A percentile compares a stretch with the other conserved stretches of the same genome.
These are phyloP conservation scores for Excoecaria agallocha DNA, from an alignment of 345 rosid species.

Conservation along the genomic window DNA sequence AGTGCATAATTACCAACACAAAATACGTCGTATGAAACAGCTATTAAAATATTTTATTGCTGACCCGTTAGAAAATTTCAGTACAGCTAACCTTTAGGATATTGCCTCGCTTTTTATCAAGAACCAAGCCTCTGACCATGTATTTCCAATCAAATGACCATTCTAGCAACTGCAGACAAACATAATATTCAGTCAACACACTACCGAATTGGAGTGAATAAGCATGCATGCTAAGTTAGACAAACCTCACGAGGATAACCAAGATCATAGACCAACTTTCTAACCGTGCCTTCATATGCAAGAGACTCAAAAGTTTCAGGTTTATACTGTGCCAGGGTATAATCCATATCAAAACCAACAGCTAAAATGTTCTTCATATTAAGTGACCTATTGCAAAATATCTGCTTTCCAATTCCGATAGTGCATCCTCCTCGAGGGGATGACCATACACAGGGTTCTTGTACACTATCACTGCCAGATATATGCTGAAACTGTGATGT, in stretches of 20 bases:
- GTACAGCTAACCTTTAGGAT: slow-evolving; percentile 65
- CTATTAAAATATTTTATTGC: too few relatives aligned
- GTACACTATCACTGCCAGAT: slow-evolving; percentile 32
- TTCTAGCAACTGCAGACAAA: slow-evolving; percentile 52
- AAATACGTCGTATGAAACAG: background rate
- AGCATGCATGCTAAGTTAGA: slow-evolving; percentile 2
- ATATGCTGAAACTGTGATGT: slow-evolving; percentile 29
- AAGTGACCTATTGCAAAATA: slow-evolving; percentile 91
- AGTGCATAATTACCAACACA: slow-evolving; percentile 18
- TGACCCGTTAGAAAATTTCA: background rate
- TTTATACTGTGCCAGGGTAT: slow-evolving; percentile 94
- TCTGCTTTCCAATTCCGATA: slow-evolving; percentile 64
- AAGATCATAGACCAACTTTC: slow-evolving; percentile 79
- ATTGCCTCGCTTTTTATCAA: slow-evolving; percentile 96
- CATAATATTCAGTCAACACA: slow-evolving; percentile 12
- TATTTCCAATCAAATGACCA: slow-evolving; percentile 93
- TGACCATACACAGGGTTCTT: slow-evolving; percentile 58
- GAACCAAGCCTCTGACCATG: slow-evolving; percentile 97
- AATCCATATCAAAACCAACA: slow-evolving; percentile 98
- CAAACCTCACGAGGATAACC: slow-evolving; percentile 91
- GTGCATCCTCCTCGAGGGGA: slow-evolving; percentile 58
- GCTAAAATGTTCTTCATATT: slow-evolving; percentile 92
- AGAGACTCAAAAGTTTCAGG: slow-evolving; percentile 95
- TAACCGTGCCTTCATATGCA: slow-evolving; percentile 84
- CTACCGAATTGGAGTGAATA: background rate